Evolutionary conservation across 164 flowering plant genomes (phyloP).

Genomic region (Stephania yunnanensis): DNA sequence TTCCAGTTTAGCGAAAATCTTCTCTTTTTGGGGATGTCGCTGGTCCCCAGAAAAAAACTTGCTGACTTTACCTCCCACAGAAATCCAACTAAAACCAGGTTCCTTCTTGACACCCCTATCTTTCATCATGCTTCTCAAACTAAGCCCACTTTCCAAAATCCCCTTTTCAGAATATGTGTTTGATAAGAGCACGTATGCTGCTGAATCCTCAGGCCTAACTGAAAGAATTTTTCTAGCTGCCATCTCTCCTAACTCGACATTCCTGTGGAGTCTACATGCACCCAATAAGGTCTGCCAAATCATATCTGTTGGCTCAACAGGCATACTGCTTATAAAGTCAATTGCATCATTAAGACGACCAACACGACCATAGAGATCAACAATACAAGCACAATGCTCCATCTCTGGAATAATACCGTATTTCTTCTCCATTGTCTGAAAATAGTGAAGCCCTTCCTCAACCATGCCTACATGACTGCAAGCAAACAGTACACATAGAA

Average conservation of each 20-base stretch:
- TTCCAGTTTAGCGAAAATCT: slow-evolving; percentile 35
- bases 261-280: slow-evolving; percentile 52
- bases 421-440: slow-evolving; percentile 34
- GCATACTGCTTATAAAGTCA: slow-evolving; percentile 47
- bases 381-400: slow-evolving; percentile 69
- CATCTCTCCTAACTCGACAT: slow-evolving; percentile 45
- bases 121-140: slow-evolving; percentile 42
- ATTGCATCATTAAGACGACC: slow-evolving; percentile 49
- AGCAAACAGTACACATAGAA: slow-evolving; percentile 51
- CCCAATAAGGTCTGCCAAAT: slow-evolving; percentile 56
- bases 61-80: slow-evolving; percentile 41
- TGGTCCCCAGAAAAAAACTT: slow-evolving; percentile 50
- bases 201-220: slow-evolving; percentile 39
- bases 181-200: slow-evolving; percentile 52
- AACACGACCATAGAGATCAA: slow-evolving; percentile 57
- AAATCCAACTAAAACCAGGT: slow-evolving; percentile 62
- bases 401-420: slow-evolving; percentile 43
- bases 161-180: slow-evolving; percentile 43
- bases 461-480: slow-evolving; percentile 68
- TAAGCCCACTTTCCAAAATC: slow-evolving; percentile 29
- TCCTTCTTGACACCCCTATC: slow-evolving; percentile 52
- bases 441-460: slow-evolving; percentile 46
- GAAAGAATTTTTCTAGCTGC: slow-evolving; percentile 49
- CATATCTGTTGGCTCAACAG: slow-evolving; percentile 48
- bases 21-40: slow-evolving; percentile 36